These are phyloP conservation scores for Hibiscus trionum DNA, from an alignment of 345 rosid genomes.

Conservation along the genomic window DNA sequence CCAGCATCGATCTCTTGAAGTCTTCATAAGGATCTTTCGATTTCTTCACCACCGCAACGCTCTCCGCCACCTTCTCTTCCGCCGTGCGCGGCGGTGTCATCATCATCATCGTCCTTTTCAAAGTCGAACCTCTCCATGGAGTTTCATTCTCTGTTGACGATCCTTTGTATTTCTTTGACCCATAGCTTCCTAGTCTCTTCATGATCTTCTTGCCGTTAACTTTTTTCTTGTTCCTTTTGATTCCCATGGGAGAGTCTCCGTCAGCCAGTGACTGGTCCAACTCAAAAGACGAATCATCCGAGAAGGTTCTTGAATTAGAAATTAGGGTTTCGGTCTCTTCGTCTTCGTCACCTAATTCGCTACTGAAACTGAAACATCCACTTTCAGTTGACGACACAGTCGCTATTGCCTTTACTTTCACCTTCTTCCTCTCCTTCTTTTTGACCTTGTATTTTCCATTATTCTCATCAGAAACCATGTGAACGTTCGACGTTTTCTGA, in stretches of 20 bases:
- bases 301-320: constrained; percentile 8
- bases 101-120: background rate
- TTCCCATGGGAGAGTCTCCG: background rate
- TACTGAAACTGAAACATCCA: constrained; percentile 6
- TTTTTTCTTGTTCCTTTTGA: constrained; percentile 2
- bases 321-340: constrained; percentile 11
- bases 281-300: constrained; percentile 4
- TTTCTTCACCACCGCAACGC: constrained; percentile 53
- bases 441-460: background rate
- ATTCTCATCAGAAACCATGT: background rate
- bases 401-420: constrained; percentile 18
- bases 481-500: background rate
- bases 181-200: constrained; percentile 8
- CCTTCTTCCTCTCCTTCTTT: background rate
- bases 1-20: constrained; percentile 54
- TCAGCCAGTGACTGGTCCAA: background rate
- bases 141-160: background rate
- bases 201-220: background rate
- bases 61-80: constrained; percentile 31
- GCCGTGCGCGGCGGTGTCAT: constrained; percentile 9
- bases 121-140: background rate
- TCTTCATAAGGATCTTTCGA: constrained; percentile 52
- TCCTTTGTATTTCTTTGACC: constrained; percentile 4
- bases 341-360: background rate
- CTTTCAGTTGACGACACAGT: constrained; percentile 32